Evolutionary conservation across 805 yeast species (phyloP), one percentile per base, ranked within the genome.

Genomic region (Suhomyces sp.): DNA sequence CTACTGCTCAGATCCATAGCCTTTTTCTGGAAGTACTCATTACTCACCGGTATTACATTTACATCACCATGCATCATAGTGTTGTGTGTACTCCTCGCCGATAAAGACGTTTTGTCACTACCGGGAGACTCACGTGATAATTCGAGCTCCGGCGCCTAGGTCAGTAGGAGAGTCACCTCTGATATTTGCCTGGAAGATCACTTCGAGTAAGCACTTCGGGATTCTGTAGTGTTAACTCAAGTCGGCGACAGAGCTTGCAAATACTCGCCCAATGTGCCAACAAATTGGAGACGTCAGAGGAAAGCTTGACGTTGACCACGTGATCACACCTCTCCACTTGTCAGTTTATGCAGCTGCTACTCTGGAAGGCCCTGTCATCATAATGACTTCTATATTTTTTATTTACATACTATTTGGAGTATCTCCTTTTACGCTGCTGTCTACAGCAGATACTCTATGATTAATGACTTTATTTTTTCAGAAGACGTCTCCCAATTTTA

Each of bases 401-500:
- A 27, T 27, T 27, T 27, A 27, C 31, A 27, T 27, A 27, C 31
- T 27, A n/a, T 27, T 27, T 27, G 31, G 31, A 12, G 31, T 27
- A 27, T 12, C 31, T 12, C 12, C 31, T 22, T 7, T 22, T 22
- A 3, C 24, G 24, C 5, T 22, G 3, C 24, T 25, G 29, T 25
- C 10, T 10, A 4, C 31, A 10, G 31, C 31, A 12, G n/a, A 27
- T 10, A 27, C 31, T 27, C 31, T 27, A 4, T n/a, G 25, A 24
- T 24, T 24, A 29, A n/a, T n/a, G 7, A 19, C 13, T 19, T 22
- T 41, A 13, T 41, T 39, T 37, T 17, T 22, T 48, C 58, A 84
- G 61, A 91, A 91, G 7, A 88, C 93, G 70, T 92, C 97, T 24
- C 91, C 94, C 57, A 94, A 72, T 69, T 85, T 87, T 68, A 94